Evolutionary conservation across 2,329 filamentous ascomycete species (phyloP), one percentile per base, ranked within the genome.

Genomic region (Trichoderma endophyticum): DNA sequence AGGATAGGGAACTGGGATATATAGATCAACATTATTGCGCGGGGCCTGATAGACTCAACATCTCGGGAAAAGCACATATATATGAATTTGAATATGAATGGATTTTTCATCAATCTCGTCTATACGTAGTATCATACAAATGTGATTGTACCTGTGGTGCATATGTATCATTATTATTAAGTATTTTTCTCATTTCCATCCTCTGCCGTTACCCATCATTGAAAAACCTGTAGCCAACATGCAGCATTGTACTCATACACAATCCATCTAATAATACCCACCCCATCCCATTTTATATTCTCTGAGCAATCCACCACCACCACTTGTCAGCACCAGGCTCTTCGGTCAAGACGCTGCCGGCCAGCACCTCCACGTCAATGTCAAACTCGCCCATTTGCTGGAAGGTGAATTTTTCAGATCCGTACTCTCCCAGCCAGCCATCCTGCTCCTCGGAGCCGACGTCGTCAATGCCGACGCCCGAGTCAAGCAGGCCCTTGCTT

Each of bases 301-400:
- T 89, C 79, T 91, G 87, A 2, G 91, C 93, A 78, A 98, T 91
- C 95, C 95, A 98, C 77, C 89, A 88, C 89, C 94, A 97, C 95
- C 95, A 98, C 80, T 89, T 91, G 71, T 92, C 90, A 36, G 94
- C 90, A 30, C 91, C 91, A n/a, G 90, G 86, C 11, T 88, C 90
- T 69, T 92, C 88, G 78, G 80, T 88, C 80, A 80, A 83, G 73
- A 91, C 89, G 81, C 90, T 95, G 11, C 95, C 95, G 0, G 92
- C 92, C 15, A 92, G 78, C 4, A 98, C 90, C 57, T 93, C 90
- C 9, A 98, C 89, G 51, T 90, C 88, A 24, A 97, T 86, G 67
- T 94, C 92, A 75, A 93, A 93, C 79, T 97, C 94, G 76, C 92
- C 88, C 88, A 98, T 90, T 83, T 95, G 90, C 68, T 84, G 85